Evolutionary conservation across 1,284 basidiomycete genomes (phyloP).

Genomic region (Termitomyces sp.): DNA sequence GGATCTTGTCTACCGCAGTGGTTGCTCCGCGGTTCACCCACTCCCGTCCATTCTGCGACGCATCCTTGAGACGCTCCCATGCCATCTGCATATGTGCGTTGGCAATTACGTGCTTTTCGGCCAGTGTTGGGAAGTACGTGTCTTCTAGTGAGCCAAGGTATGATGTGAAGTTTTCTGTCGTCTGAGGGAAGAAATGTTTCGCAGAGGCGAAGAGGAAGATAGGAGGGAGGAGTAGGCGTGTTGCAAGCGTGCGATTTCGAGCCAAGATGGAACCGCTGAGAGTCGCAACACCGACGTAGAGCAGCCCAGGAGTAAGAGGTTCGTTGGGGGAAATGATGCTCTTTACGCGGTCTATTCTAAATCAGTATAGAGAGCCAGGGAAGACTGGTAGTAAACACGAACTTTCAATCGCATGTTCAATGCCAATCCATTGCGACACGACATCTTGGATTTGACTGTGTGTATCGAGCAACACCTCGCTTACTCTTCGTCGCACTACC

Average conservation of each 20-base stretch:
- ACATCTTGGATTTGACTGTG: conserved; percentile 63
- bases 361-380: not conserved
- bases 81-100: conserved; percentile 60
- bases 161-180: conserved; percentile 60
- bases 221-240: conserved; percentile 70
- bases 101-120: conserved; percentile 64
- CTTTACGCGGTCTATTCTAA: conserved; percentile 69
- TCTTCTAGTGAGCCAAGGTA: conserved; percentile 74
- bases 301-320: conserved; percentile 76
- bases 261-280: conserved; percentile 84
- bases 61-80: conserved; percentile 44
- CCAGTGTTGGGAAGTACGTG: conserved; percentile 58
- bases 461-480: conserved; percentile 48
- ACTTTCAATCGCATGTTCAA: conserved; percentile 83
- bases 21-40: conserved; percentile 43
- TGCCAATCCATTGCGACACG: conserved; percentile 74
- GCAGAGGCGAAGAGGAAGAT: conserved; percentile 60
- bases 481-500: conserved; percentile 52
- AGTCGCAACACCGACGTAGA: conserved; percentile 85
- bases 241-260: conserved; percentile 65
- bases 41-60: conserved; percentile 34
- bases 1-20: conserved; percentile 50
- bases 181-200: conserved; percentile 78
- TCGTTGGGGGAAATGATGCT: conserved; percentile 76
- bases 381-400: conserved; percentile 29